A percentile compares a stretch with the other conserved stretches of the same genome.
These are phyloP conservation scores for Carex littledalei DNA, from an alignment of 176 grass and related monocot genomes.

Conservation along the genomic window DNA sequence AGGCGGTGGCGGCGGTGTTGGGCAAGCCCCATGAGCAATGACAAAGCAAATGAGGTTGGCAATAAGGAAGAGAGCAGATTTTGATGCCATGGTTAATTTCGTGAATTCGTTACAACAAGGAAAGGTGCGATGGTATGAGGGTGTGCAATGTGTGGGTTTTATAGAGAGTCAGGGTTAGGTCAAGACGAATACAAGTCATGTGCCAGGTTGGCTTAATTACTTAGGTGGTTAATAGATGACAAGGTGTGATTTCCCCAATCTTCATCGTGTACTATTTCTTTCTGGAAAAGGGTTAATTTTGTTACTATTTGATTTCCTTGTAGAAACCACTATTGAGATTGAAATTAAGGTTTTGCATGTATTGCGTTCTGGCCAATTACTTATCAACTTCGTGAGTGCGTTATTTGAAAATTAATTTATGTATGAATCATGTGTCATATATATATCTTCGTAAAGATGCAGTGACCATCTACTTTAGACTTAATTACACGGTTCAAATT, in stretches of 20 bases:
- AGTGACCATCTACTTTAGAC: too few species aligned
- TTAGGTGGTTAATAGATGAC: conserved; percentile 11
- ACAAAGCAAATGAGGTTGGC: conserved; percentile 18
- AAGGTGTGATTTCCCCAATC: background rate
- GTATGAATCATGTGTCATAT: too few species aligned
- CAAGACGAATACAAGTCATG: background rate
- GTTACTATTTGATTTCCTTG: background rate
- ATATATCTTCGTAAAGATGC: too few species aligned
- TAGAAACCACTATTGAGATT: background rate
- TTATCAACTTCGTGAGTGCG: too few species aligned
- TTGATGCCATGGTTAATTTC: background rate
- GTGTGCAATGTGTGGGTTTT: background rate
- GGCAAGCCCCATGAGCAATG: background rate
- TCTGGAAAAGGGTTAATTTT: background rate
- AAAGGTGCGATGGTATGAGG: background rate
- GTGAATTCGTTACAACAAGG: background rate
- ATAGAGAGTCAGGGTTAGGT: background rate
- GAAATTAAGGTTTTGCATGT: background rate
- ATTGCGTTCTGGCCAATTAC: too few species aligned
- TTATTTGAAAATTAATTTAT: too few species aligned
- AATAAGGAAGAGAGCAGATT: conserved; percentile 14
- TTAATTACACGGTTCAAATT: too few species aligned
- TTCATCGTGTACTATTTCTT: background rate
- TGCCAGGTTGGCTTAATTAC: background rate
- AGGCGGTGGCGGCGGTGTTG: background rate